Conservation (phyloP, 306 rosid genomes). For the Dryas drummondii region DNA sequence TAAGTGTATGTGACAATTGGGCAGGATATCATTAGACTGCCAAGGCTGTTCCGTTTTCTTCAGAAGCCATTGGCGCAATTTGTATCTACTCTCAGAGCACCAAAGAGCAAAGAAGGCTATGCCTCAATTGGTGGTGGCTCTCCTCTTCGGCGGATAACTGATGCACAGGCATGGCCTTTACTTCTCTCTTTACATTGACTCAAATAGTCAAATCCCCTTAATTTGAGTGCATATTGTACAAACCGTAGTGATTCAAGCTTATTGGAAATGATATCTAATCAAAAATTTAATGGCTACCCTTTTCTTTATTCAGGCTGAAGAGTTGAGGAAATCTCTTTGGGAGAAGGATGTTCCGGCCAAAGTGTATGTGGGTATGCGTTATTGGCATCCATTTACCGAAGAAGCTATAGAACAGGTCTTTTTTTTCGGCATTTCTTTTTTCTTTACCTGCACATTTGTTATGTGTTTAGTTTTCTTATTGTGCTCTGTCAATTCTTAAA, state of each 20-base stretch:
- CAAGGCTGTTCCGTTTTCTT: constrained; percentile 83
- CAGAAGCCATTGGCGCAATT: constrained; percentile 95
- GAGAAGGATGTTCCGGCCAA: constrained; percentile 68
- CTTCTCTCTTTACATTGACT: constrained; percentile 4
- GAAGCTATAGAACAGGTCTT: constrained; percentile 81
- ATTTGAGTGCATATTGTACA: background rate
- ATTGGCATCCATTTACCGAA: constrained; percentile 97
- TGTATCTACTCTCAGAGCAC: constrained; percentile 77
- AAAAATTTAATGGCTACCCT: constrained; percentile 1
- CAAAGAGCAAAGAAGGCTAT: constrained; percentile 96
- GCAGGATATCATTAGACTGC: constrained; percentile 92
- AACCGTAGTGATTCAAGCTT: constrained; percentile 12
- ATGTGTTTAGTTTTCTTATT: background rate
- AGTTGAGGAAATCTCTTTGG: constrained; percentile 69
- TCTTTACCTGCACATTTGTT: background rate
- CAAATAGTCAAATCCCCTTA: background rate
- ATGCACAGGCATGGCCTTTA: constrained; percentile 68
- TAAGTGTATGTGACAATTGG: constrained; percentile 9
- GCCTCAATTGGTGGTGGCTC: constrained; percentile 99
- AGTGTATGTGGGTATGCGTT: constrained; percentile 94
- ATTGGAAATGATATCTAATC: constrained; percentile 18
- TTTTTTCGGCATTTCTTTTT: constrained; percentile 17
- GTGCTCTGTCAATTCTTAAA: background rate
- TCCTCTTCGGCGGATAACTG: constrained; percentile 86
- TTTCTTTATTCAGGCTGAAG: constrained; percentile 54